Evolutionary conservation across 169 alveolate species (phyloP), one percentile per base, ranked within the genome.

Genomic region (Eimeria tenella): DNA sequence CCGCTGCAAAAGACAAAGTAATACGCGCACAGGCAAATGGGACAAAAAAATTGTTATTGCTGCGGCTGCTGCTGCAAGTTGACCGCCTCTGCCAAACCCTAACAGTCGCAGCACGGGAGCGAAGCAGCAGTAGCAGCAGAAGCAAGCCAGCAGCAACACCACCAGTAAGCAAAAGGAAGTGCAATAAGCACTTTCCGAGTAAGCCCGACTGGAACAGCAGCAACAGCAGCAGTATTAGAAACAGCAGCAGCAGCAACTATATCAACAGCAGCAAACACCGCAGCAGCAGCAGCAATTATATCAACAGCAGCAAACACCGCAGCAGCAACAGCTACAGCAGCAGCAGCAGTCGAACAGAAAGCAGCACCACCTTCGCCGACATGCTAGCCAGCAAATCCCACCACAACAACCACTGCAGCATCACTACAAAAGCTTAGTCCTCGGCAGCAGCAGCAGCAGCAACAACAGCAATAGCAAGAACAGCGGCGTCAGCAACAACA

Each of bases 1-100:
- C 98, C 99, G 50, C 98, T 70, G 49, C 11, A 17, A 13, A 23
- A 4, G 4, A 70, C 79, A 70, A 70, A 70, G 42, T 13, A 70
- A 60, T 19, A 60, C 2, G 5, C 70, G 11, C 13, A 4, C 70
- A 31, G 42, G 42, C 42, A 31, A 31, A 31, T 1, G 2, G 42
- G 2, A 31, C 42, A 31, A 31, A 31, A 31, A 31, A 31, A 1
- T 31, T 31, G 42, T 31, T 31, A 31, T 31, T 31, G 42, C 42
- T 31, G 42, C 42, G 0, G 42, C 42, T 31, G 42, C 42, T 31
- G 42, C 42, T 31, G 42, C 42, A 31, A 31, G 42, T 31, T 31
- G 42, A 31, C 42, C 42, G 42, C 4, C 42, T 2, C 42, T 31
- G 0, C 42, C 42, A 58, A 58, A 58, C 68, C 19, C 68, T 58